Evolutionary conservation across 225 moss, liverwort and hornwort genomes (phyloP).

Genomic region (Polytrichum commune): DNA sequence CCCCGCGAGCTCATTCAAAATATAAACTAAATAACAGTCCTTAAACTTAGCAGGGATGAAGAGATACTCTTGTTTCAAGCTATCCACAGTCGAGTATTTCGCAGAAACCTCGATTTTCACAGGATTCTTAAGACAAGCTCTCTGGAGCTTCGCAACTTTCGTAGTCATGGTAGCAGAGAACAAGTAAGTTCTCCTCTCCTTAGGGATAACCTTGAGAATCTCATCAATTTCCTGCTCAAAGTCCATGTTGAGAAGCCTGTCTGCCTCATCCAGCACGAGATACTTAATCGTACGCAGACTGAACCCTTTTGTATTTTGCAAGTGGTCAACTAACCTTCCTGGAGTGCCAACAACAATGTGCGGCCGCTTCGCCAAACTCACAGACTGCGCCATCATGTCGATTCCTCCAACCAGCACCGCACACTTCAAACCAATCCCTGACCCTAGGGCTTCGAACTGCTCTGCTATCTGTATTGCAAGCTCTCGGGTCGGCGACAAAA

Average conservation of each 20-base stretch:
- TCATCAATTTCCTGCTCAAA: constrained; percentile 70
- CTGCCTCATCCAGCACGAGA: constrained; percentile 66
- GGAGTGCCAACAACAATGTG: constrained; percentile 68
- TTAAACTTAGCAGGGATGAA: constrained; percentile 59
- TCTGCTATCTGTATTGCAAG: constrained; percentile 65
- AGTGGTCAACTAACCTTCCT: constrained; percentile 59
- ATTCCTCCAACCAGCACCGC: constrained; percentile 66
- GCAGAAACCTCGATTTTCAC: constrained; percentile 62
- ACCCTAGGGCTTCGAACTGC: constrained; percentile 65
- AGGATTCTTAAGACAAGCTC: constrained; percentile 62
- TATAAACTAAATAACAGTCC: constrained; percentile 59
- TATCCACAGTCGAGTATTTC: constrained; percentile 64
- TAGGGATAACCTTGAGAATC: constrained; percentile 56
- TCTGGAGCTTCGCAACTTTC: constrained; percentile 70
- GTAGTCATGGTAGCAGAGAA: constrained; percentile 73
- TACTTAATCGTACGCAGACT: constrained; percentile 59
- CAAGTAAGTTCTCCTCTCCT: constrained; percentile 53
- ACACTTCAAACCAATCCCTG: constrained; percentile 62
- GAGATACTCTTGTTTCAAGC: constrained; percentile 58
- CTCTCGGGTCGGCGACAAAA: constrained; percentile 68
- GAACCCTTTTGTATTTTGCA: constrained; percentile 60
- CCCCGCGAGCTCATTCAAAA: constrained; percentile 55
- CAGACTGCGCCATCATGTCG: constrained; percentile 75
- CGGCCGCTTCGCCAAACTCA: constrained; percentile 55
- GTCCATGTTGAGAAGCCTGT: constrained; percentile 58